These are phyloP conservation scores for Lactarius sanguifluus DNA, from an alignment of 768 basidiomycete species.

Conservation along the genomic window DNA sequence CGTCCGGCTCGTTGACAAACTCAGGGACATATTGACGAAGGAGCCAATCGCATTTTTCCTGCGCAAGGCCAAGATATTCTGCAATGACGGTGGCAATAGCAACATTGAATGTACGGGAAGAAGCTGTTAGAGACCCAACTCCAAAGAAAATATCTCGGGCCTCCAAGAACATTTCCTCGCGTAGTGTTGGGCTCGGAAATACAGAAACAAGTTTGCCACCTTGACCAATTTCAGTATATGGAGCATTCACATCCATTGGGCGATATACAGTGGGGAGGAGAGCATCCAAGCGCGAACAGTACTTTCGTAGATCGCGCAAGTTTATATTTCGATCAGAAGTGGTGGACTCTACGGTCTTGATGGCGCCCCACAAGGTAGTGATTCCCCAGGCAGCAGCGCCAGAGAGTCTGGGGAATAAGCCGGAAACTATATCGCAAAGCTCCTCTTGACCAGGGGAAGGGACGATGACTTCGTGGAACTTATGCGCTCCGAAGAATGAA, in stretches of 20 bases:
- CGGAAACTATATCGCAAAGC: conserved; percentile 64
- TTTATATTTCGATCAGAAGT: conserved; percentile 63
- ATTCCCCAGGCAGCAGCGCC: conserved; percentile 49
- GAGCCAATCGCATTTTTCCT: conserved; percentile 71
- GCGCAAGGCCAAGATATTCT: conserved; percentile 61
- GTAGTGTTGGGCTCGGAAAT: conserved; percentile 69
- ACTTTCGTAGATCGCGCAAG: conserved; percentile 78
- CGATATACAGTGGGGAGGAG: conserved; percentile 53
- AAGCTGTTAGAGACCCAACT: conserved; percentile 52
- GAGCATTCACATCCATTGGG: conserved; percentile 42
- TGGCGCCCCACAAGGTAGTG: conserved; percentile 67
- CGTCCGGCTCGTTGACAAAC: conserved; percentile 65
- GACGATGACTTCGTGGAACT: conserved; percentile 72
- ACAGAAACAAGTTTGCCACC: conserved; percentile 42
- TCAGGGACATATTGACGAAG: conserved; percentile 64
- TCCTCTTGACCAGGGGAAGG: conserved; percentile 63
- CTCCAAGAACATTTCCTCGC: conserved; percentile 88
- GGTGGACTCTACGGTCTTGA: conserved; percentile 51
- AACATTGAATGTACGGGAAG: conserved; percentile 50
- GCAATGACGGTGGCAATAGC: conserved; percentile 56
- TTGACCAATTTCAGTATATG: conserved; percentile 31
- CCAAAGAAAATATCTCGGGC: conserved; percentile 93
- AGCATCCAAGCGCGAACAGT: conserved; percentile 69
- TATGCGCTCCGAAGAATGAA: conserved; percentile 82
- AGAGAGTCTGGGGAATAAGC: conserved; percentile 63